Conservation (phyloP, 1,139 yeast genomes). For the Candida sp. region DNA sequence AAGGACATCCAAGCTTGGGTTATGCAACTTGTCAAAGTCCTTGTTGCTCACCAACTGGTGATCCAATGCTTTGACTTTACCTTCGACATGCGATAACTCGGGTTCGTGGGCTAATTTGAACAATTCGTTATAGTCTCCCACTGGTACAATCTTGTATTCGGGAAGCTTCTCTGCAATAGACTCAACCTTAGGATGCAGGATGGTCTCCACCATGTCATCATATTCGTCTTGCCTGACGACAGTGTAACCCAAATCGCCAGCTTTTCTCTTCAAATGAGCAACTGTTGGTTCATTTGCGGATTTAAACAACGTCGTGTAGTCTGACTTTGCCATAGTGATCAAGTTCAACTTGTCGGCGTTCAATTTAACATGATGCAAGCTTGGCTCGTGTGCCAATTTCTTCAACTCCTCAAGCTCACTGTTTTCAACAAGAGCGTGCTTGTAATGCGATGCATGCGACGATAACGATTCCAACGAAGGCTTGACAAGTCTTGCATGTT, state of each 20-base stretch:
- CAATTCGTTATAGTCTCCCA: constrained; percentile 19
- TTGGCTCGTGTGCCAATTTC: constrained; percentile 34
- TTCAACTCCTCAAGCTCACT: constrained; percentile 22
- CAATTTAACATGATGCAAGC: constrained; percentile 34
- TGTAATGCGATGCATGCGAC: constrained; percentile 17
- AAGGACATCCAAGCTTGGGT: constrained; percentile 19
- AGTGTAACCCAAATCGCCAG: constrained; percentile 19
- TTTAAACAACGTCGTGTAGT: constrained; percentile 39
- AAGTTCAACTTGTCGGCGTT: constrained; percentile 41
- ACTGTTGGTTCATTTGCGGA: constrained; percentile 38
- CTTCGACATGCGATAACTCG: constrained; percentile 12
- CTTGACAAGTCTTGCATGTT: constrained; percentile 13
- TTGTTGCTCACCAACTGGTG: constrained; percentile 19
- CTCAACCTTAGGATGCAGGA: constrained; percentile 24
- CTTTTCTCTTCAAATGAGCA: constrained; percentile 25
- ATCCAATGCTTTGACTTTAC: constrained; percentile 15
- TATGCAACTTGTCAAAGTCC: constrained; percentile 15
- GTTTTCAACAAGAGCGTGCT: constrained; percentile 13
- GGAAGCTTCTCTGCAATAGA: constrained; percentile 19
- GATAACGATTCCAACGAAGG: constrained; percentile 31
- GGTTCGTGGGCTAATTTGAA: constrained; percentile 13
- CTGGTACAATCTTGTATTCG: constrained; percentile 22
- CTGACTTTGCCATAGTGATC: constrained; percentile 35
- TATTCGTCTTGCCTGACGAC: constrained; percentile 28
- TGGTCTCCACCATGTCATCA: constrained; percentile 14